Evolutionary conservation across 78 protist genomes (phyloP), one percentile per base, ranked within the genome.

Genomic region (Guillardia theta): DNA sequence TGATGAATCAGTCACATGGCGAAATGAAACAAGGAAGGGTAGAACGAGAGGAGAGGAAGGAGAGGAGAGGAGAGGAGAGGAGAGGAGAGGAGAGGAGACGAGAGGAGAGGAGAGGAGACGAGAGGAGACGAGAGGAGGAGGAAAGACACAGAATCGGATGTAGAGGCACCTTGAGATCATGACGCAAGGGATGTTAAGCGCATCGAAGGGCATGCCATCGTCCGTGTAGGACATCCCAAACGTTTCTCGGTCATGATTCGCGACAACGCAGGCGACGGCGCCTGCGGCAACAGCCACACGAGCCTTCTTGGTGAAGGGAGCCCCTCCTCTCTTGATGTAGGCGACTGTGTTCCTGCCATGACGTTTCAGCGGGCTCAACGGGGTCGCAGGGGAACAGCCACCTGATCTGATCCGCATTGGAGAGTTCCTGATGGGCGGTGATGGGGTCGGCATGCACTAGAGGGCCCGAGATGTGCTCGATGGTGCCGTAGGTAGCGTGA

Each of bases 221-320:
- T 78, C 90, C 33, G 90, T 78, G 33, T 78, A 78, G 30, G 90
- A 78, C 90, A 78, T 78, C 43, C 90, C 90, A 8, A 78, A 78
- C 4, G 90, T 78, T 50, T 78, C 90, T 50, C 48, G 1, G 33
- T 78, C 90, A 27, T 18, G 18, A 48, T 78, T 78, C 33, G 90
- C 90, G 33, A 78, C 90, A 27, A 78, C 48, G 50, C 90, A 78
- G 18, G 90, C 90, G 3, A 37, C 8, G 37, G 90, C 90, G 30
- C 90, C 90, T 0, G 90, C 90, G 33, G 90, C 90, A 45, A 78
- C 90, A 22, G 90, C 90, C 50, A 78, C 90, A 22, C 90, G 90
- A 45, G 90, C 90, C 50, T 78, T 78, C 90, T 78, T 78, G 30
- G 90, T 78, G 90, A 78, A 78, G 33, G 90, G 90, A 3, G 90